Base-by-base conservation (phyloP, 257 asterid species). In the Apocynum venetum region DNA sequence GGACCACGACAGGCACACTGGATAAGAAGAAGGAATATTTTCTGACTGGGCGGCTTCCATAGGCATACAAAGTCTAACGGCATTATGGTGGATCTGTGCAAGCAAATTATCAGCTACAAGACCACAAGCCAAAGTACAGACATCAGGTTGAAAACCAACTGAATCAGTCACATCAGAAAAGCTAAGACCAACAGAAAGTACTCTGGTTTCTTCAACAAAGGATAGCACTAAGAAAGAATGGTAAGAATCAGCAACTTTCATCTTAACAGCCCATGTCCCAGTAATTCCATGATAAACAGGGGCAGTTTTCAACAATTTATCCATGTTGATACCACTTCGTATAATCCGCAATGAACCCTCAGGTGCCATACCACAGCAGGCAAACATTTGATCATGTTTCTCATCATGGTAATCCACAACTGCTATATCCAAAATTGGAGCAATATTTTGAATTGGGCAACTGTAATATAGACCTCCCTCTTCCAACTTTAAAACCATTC, bases 121-220 rank as follows among this genome's bases (percentile, higher is more conserved):
- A 81, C 99, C 99, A 85, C 99, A 95, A 79, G 98, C 96, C 89
- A 95, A 85, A 56, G 99, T 95, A 79, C 97, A 93, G 81, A 90
- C 97, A 77, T 90, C 89, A 53, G 97, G 92, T 84, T 68, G 90
- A 86, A 90, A 95, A 84, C 99, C 97, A 75, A 89, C 91, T 57
- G 89, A 84, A 81, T 95, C 98, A 78, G 99, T 95, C 67, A 90
- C 98, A 81, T 95, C 99, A 79, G 92, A 86, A 85, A 95, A 95
- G 86, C 89, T 91, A 83, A 95, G 89, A 46, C 99, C 99, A 47
- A 95, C 98, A 57, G 99, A 93, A 49, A 95, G 99, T 79, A 95
- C 98, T 84, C 99, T 90, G 56, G 97, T 91, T 85, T 95, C 97
- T 82, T 95, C 99, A 83, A 95, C 97, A 83, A 95, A 95, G 64